phyloP scores from a whole-genome alignment of 441 rosid genomes.

The Arabidopsis lyrata region DNA sequence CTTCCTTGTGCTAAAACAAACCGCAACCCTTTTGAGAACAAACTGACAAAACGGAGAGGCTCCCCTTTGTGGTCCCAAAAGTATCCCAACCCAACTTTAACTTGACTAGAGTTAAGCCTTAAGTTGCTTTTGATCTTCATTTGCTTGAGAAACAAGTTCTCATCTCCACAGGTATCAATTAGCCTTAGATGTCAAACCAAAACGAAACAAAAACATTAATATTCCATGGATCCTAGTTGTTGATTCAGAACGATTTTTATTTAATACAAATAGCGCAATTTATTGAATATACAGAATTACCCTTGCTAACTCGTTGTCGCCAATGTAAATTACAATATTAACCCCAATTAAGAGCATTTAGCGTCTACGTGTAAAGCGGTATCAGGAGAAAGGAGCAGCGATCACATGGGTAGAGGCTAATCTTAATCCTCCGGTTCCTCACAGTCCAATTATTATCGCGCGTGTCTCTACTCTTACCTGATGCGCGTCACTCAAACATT shows the following conservation, averaged over 20 bases:
- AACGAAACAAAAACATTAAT: not conserved
- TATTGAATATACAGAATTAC: slow-evolving; percentile 1
- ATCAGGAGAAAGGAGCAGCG: slow-evolving; percentile 33
- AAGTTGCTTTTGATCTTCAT: too few species aligned
- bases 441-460: slow-evolving; percentile 28
- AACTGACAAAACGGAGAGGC: too few species aligned
- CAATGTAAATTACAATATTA: not conserved
- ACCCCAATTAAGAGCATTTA: not conserved
- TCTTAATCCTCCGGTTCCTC: slow-evolving; percentile 17
- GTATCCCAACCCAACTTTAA: too few species aligned
- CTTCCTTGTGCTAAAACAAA: too few species aligned
- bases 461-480: slow-evolving; percentile 3
- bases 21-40: too few species aligned
- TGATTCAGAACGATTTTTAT: not conserved
- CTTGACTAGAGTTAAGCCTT: too few species aligned
- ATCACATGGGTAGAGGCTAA: slow-evolving; percentile 25
- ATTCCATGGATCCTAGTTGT: slow-evolving; percentile 1
- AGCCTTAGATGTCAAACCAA: not conserved
- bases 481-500: slow-evolving; percentile 2
- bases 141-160: too few species aligned
- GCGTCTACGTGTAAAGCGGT: slow-evolving; percentile 34
- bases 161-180: too few species aligned
- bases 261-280: not conserved
- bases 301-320: not conserved
- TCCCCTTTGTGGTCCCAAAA: too few species aligned